These are phyloP conservation scores for Exserohilum turcica DNA, from an alignment of 2,329 filamentous ascomycete species.

Conservation along the genomic window DNA sequence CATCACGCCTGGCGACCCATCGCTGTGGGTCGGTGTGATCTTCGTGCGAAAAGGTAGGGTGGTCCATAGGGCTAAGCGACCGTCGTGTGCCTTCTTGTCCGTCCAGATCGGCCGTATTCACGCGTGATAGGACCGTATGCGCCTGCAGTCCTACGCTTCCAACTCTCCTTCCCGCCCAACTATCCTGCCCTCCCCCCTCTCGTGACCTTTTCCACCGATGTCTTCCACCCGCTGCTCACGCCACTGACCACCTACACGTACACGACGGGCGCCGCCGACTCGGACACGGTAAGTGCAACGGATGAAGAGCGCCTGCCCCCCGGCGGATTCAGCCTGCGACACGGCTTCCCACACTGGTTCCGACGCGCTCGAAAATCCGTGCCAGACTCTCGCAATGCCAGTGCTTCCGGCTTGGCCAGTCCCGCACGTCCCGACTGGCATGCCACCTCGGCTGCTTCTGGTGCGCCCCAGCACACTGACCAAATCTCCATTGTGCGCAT, in stretches of 20 bases:
- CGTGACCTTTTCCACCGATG: conserved; percentile 86
- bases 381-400: conserved; percentile 41
- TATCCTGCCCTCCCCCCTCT: conserved; percentile 82
- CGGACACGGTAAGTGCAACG: conserved; percentile 79
- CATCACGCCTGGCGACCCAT: conserved; percentile 78
- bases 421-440: conserved; percentile 20
- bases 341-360: conserved; percentile 93
- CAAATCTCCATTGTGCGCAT: conserved; percentile 58
- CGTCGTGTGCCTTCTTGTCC: conserved; percentile 11
- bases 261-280: conserved; percentile 73
- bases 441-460: conserved; percentile 10
- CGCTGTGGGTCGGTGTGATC: conserved; percentile 86
- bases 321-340: conserved; percentile 85
- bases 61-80: conserved; percentile 20
- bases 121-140: conserved; percentile 77
- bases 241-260: conserved; percentile 95
- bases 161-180: conserved; percentile 80
- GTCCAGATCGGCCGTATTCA: conserved; percentile 28
- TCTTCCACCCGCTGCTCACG: conserved; percentile 93
- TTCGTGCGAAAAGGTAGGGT: conserved; percentile 82
- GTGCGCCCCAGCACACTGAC: conserved; percentile 9
- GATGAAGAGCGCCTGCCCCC: conserved; percentile 84
- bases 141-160: conserved; percentile 84
- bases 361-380: conserved; percentile 49
- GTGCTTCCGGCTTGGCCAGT: conserved; percentile 34